Percentiles rank a stretch among this genome's conserved stretches.
phyloP scores from a whole-genome alignment of 768 basidiomycete species.

The Termitomyces sp. region DNA sequence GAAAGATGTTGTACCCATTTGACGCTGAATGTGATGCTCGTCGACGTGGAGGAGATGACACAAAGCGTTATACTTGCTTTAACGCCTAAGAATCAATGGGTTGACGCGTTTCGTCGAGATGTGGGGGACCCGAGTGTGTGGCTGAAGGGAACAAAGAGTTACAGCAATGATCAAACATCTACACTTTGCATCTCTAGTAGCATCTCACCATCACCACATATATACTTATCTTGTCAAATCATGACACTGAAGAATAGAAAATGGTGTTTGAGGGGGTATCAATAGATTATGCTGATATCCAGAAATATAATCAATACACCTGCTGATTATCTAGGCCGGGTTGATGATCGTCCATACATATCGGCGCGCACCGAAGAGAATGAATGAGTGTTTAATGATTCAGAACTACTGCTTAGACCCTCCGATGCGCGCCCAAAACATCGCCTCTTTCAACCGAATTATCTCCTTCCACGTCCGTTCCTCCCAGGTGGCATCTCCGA shows the following conservation, averaged over 20 bases:
- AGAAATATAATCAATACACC: conserved; percentile 1
- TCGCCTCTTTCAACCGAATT: conserved; percentile 65
- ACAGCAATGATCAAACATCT: background rate
- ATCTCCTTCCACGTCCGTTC: conserved; percentile 83
- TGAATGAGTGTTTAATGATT: background rate
- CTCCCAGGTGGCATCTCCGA: conserved; percentile 76
- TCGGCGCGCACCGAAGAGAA: background rate
- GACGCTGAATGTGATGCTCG: background rate
- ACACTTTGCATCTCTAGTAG: background rate
- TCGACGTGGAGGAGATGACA: background rate
- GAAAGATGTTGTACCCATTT: conserved; percentile 37
- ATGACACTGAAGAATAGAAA: background rate
- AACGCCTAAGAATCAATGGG: background rate
- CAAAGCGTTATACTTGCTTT: background rate
- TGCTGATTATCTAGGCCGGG: background rate
- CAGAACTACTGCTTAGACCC: conserved; percentile 25
- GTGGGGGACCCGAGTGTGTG: background rate
- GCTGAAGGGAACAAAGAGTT: background rate
- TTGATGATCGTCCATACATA: background rate
- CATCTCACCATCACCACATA: background rate
- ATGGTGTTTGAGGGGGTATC: conserved; percentile 2
- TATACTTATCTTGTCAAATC: background rate
- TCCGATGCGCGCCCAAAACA: conserved; percentile 84
- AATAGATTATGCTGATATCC: conserved; percentile 5
- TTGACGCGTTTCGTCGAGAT: background rate